phyloP scores from a whole-genome alignment of 208 protist species.

The Trypanosoma vivax region DNA sequence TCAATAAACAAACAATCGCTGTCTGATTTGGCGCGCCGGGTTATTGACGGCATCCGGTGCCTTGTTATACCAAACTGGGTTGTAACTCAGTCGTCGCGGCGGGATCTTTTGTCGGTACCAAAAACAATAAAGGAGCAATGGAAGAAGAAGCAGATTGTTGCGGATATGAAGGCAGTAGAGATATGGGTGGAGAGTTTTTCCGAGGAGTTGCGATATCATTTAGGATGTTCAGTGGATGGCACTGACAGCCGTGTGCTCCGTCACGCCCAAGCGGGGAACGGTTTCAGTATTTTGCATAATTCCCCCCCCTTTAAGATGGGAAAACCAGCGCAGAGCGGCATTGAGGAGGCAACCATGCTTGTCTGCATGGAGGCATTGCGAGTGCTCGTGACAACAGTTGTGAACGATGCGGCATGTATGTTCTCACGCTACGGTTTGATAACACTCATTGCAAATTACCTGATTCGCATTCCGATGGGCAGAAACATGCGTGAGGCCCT shows the following conservation, averaged over 20 bases:
- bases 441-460: slow-evolving; percentile 27
- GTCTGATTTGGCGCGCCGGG: slow-evolving; percentile 52
- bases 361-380: slow-evolving; percentile 37
- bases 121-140: slow-evolving; percentile 44
- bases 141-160: slow-evolving; percentile 21
- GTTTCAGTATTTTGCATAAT: too few species aligned
- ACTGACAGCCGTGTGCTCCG: too few species aligned
- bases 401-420: slow-evolving; percentile 10
- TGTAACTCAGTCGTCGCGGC: slow-evolving; percentile 30
- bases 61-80: slow-evolving; percentile 41
- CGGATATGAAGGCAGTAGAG: slow-evolving; percentile 24
- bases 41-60: slow-evolving; percentile 47
- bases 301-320: too few species aligned
- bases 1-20: slow-evolving; percentile 46
- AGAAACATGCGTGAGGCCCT: slow-evolving; percentile 28
- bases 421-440: slow-evolving; percentile 22
- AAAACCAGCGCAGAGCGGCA: neutral
- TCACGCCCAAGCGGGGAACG: too few species aligned
- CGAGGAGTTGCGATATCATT: slow-evolving; percentile 30
- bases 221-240: too few species aligned
- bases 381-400: slow-evolving; percentile 24
- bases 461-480: slow-evolving; percentile 26
- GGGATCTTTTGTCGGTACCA: slow-evolving; percentile 42
- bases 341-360: slow-evolving; percentile 46
- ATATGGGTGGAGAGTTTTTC: slow-evolving; percentile 28